A percentile compares a stretch with the other conserved stretches of the same genome.
These are phyloP conservation scores for Termitomyces sp. DNA, from an alignment of 768 basidiomycete species.

Conservation along the genomic window DNA sequence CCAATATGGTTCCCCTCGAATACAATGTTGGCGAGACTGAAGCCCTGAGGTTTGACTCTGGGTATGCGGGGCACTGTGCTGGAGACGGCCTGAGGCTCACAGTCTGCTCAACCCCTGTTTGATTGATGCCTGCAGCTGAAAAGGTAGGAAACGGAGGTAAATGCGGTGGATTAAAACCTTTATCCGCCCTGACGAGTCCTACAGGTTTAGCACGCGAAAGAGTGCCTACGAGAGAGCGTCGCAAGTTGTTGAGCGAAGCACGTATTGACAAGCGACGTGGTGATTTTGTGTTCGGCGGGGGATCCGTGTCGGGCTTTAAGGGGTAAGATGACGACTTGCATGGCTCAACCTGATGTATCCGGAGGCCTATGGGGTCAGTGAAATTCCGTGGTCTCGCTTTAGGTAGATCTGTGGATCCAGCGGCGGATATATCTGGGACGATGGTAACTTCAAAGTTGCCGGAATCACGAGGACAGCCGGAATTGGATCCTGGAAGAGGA, in stretches of 20 bases:
- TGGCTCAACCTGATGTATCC: slow-evolving; percentile 8
- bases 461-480: slow-evolving; percentile 10
- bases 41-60: slow-evolving; percentile 17
- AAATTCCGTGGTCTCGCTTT: slow-evolving; percentile 7
- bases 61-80: slow-evolving; percentile 8
- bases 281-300: slow-evolving; percentile 10
- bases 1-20: slow-evolving; percentile 48
- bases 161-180: slow-evolving; percentile 25
- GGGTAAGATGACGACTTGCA: slow-evolving; percentile 30
- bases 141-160: slow-evolving; percentile 33
- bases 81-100: background rate
- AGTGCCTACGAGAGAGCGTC: slow-evolving; percentile 37
- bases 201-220: slow-evolving; percentile 19
- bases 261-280: slow-evolving; percentile 22
- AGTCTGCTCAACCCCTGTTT: slow-evolving; percentile 1
- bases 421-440: background rate
- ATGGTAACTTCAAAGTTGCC: slow-evolving; percentile 8
- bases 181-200: slow-evolving; percentile 12
- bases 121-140: slow-evolving; percentile 11
- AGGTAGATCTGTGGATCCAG: background rate
- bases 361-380: slow-evolving; percentile 10
- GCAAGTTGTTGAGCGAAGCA: slow-evolving; percentile 36
- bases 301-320: slow-evolving; percentile 24
- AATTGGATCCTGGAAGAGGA: slow-evolving; percentile 3
- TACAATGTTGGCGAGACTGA: slow-evolving; percentile 57